These are phyloP conservation scores for Aechmea fasciata DNA, from an alignment of 176 grass and related monocot genomes.

Conservation along the genomic window DNA sequence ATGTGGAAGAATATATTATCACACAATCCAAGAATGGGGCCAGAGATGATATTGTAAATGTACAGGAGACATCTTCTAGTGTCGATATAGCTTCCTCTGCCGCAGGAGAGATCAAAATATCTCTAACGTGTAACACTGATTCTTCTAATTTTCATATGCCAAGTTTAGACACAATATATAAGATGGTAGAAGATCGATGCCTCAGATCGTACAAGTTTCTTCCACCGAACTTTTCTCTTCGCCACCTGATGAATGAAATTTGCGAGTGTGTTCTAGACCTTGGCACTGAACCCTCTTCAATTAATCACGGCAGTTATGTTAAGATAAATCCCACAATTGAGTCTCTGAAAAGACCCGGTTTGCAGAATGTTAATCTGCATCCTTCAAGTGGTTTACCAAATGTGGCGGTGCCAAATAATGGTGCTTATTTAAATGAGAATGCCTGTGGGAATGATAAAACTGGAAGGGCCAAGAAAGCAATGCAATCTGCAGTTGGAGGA, in stretches of 20 bases:
- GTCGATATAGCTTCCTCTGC: constrained; percentile 59
- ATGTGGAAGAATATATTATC: constrained; percentile 5
- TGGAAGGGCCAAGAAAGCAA: constrained; percentile 12
- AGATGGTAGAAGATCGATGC: constrained; percentile 48
- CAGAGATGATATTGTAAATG: constrained; percentile 19
- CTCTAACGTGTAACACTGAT: constrained; percentile 33
- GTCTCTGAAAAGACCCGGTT: not conserved
- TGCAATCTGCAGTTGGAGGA: constrained; percentile 11
- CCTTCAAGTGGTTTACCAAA: not conserved
- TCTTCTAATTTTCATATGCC: constrained; percentile 34
- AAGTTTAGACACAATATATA: constrained; percentile 41
- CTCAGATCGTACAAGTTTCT: constrained; percentile 42
- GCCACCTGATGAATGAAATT: constrained; percentile 56
- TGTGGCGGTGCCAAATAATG: not conserved
- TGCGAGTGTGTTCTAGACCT: constrained; percentile 43
- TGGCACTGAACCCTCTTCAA: constrained; percentile 7
- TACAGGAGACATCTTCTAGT: constrained; percentile 19
- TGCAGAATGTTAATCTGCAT: not conserved
- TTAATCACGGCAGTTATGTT: constrained; percentile 4
- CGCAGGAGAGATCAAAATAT: constrained; percentile 53
- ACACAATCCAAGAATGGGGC: constrained; percentile 7
- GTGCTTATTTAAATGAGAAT: not conserved
- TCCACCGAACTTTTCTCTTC: constrained; percentile 51
- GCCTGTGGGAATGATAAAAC: constrained; percentile 7
- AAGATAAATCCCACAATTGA: constrained; percentile 7